Percentiles rank a stretch among this genome's conserved stretches.
Conservation (phyloP, 2,329 filamentous ascomycete genomes). For the Ophiostoma triangulosporum region DNA sequence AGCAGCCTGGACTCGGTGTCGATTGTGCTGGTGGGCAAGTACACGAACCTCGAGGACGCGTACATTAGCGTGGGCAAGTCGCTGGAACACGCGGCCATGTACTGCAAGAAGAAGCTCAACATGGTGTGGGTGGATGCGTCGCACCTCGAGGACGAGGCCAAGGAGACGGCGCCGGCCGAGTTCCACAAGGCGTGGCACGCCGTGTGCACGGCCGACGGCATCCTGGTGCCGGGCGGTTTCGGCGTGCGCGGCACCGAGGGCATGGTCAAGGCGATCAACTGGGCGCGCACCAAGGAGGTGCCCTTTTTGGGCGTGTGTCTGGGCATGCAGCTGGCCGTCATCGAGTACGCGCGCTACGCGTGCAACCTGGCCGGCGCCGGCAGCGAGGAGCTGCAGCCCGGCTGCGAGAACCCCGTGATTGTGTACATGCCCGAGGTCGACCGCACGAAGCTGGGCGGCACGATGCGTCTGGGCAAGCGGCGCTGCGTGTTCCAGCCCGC, state of each 20-base stretch:
- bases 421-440: conserved; percentile 77
- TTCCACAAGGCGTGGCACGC: conserved; percentile 81
- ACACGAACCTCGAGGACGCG: conserved; percentile 69
- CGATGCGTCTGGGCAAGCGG: conserved; percentile 63
- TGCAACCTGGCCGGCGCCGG: conserved; percentile 46
- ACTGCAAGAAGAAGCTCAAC: conserved; percentile 63
- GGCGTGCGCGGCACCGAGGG: conserved; percentile 72
- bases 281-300: conserved; percentile 67
- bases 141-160: conserved; percentile 58
- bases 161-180: conserved; percentile 48
- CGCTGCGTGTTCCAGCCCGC: conserved; percentile 55
- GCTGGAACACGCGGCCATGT: conserved; percentile 85
- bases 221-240: conserved; percentile 65
- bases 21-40: conserved; percentile 89
- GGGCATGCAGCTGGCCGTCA: conserved; percentile 84
- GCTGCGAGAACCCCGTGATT: conserved; percentile 56
- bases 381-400: conserved; percentile 40
- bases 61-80: conserved; percentile 70
- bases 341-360: conserved; percentile 72
- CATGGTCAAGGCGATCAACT: conserved; percentile 79
- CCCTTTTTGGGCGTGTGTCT: conserved; percentile 86
- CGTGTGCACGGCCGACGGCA: conserved; percentile 54
- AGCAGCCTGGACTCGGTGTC: conserved; percentile 52
- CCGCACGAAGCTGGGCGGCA: conserved; percentile 56
- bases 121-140: conserved; percentile 76